phyloP scores from a whole-genome alignment of 2,329 filamentous ascomycete species.

The Dactylellina cionopaga region DNA sequence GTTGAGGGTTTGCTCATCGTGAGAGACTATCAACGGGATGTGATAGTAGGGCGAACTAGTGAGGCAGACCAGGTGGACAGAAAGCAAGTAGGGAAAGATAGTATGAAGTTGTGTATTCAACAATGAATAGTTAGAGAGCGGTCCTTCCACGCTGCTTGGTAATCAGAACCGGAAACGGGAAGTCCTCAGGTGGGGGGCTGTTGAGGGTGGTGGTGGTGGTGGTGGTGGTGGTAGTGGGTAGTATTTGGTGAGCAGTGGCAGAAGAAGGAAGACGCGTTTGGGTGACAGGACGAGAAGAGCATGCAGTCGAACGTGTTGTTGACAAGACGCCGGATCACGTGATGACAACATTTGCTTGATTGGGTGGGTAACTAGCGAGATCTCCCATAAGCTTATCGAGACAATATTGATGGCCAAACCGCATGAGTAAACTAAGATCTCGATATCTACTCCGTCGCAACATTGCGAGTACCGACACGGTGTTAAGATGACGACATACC shows the following conservation, averaged over 20 bases:
- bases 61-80: constrained; percentile 12
- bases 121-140: not conserved
- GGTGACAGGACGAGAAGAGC: not conserved
- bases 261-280: constrained; percentile 3
- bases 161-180: not conserved
- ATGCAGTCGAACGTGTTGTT: constrained; percentile 9
- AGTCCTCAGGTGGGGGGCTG: not conserved
- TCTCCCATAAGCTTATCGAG: too few relatives aligned
- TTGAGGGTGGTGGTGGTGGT: not conserved
- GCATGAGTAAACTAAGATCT: too few relatives aligned
- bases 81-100: not conserved
- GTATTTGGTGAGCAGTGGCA: not conserved
- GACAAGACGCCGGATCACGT: constrained; percentile 25
- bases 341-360: not conserved
- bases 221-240: not conserved
- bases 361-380: too few relatives aligned
- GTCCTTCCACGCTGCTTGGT: not conserved
- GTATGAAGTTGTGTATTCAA: not conserved
- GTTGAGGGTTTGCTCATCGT: constrained; percentile 44
- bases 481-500: too few relatives aligned
- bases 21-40: not conserved
- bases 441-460: too few relatives aligned
- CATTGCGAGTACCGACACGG: too few relatives aligned
- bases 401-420: too few relatives aligned
- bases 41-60: constrained; percentile 14